These are phyloP conservation scores for Suillus sp. DNA, from an alignment of 768 basidiomycete genomes.

Conservation along the genomic window DNA sequence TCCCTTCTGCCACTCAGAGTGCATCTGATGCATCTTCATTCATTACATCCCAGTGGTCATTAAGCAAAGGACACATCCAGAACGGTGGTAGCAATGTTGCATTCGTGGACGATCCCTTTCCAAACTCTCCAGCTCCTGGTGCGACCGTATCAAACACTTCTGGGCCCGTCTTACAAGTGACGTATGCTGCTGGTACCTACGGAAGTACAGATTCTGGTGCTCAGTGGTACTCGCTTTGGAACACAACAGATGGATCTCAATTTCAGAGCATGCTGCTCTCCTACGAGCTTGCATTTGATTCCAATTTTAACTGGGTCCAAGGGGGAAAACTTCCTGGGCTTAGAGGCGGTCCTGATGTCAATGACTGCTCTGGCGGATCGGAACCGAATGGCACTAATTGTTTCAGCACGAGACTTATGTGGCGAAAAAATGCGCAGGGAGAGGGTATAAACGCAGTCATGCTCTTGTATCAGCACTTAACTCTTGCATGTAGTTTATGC, in stretches of 20 bases:
- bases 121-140: slow-evolving; percentile 44
- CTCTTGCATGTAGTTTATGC: slow-evolving; percentile 61
- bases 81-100: slow-evolving; percentile 55
- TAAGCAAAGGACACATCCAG: slow-evolving; percentile 62
- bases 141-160: slow-evolving; percentile 29
- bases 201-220: slow-evolving; percentile 62
- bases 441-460: slow-evolving; percentile 54
- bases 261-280: slow-evolving; percentile 71
- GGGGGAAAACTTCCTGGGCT: slow-evolving; percentile 79
- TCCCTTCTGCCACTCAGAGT: slow-evolving; percentile 62
- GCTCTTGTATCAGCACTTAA: slow-evolving; percentile 6
- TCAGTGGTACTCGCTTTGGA: slow-evolving; percentile 72
- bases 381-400: slow-evolving; percentile 65
- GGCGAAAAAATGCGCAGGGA: slow-evolving; percentile 62
- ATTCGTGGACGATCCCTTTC: slow-evolving; percentile 72
- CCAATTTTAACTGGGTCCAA: slow-evolving; percentile 68
- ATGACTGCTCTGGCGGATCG: slow-evolving; percentile 71
- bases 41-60: slow-evolving; percentile 59
- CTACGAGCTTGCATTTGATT: slow-evolving; percentile 75
- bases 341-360: slow-evolving; percentile 62
- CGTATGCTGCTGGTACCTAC: slow-evolving; percentile 64
- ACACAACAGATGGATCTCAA: slow-evolving; percentile 52
- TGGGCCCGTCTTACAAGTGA: slow-evolving; percentile 54
- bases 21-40: slow-evolving; percentile 50
- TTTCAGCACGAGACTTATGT: slow-evolving; percentile 78